Base-by-base conservation (phyloP, 2,329 filamentous ascomycete genomes). In the Colletotrichum caudatum region DNA sequence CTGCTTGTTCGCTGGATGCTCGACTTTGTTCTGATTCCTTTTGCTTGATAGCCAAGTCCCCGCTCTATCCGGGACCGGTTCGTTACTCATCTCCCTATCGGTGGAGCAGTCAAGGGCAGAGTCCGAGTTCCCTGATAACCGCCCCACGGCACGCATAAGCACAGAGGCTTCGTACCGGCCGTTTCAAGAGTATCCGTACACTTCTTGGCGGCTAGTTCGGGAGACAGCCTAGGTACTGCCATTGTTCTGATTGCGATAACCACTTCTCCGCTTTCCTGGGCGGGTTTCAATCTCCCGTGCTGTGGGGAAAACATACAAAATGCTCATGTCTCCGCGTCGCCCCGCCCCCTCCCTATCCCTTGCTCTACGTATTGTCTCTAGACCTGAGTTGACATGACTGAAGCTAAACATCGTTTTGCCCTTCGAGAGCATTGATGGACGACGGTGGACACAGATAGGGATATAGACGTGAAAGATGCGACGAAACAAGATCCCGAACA, bases 341-440 rank as follows among this genome's bases (percentile, higher is more conserved):
- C 44, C 16, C 54, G 44, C 23, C 23, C 35, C 18, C 14, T 41
- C 18, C 20, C 35, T 12, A 54, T 29, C 54, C 29, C 29, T 53
- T 16, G 16, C 29, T 54, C 4, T 54, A 18, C 8, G 26, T 23
- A 54, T 37, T 37, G 29, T 33, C 35, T 46, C 54, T 20, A 67
- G 56, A 59, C 44, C 37, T 65, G 51, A 68, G 48, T 65, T 69
- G 57, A 46, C 39, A 33, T 54, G 62, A 59, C 57, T 56, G 64
- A 56, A 71, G 58, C 48, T 54, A 67, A 73, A 71, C 59, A 71
- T 64, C 68, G 59, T 69, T 71, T 70, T 41, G 63, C 63, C 51
- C 60, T 65, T 54, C 39, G 39, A 29, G 61, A 37, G 46, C 11
- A 37, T 8, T 50, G 68, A 67, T 63, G 23, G 39, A 35, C 44